These are phyloP conservation scores for Phtheirospermum japonicum DNA, from an alignment of 257 asterid species.

Conservation along the genomic window DNA sequence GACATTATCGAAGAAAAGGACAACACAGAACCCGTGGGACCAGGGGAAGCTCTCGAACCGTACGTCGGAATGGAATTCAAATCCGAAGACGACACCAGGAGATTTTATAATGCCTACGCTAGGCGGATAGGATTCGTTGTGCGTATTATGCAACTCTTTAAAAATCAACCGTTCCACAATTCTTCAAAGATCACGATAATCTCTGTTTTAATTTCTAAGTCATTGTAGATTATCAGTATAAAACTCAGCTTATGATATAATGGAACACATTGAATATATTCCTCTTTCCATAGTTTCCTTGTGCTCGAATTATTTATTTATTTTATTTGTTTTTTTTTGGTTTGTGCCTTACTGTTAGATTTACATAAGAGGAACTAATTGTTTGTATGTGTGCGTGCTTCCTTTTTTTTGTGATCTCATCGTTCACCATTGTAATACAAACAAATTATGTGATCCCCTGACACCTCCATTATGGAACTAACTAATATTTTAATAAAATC, in stretches of 20 bases:
- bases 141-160: conserved; percentile 53
- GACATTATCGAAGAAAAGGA: conserved; percentile 28
- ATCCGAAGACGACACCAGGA: conserved; percentile 55
- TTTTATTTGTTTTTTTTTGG: neutral
- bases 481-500: too few relatives aligned
- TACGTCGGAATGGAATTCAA: conserved; percentile 59
- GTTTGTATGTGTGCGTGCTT: too few relatives aligned
- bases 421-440: too few relatives aligned
- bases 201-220: neutral
- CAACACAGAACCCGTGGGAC: conserved; percentile 20
- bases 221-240: neutral
- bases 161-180: neutral
- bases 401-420: too few relatives aligned
- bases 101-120: conserved; percentile 50
- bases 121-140: conserved; percentile 52
- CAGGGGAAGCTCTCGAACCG: conserved; percentile 46
- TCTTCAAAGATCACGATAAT: too few relatives aligned
- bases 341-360: neutral
- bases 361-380: neutral
- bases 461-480: neutral
- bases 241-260: conserved; percentile 11
- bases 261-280: conserved; percentile 4
- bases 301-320: too few relatives aligned
- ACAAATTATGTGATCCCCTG: neutral
- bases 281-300: too few relatives aligned